Percentiles rank a stretch among this genome's conserved stretches.
phyloP scores from a whole-genome alignment of 2,329 filamentous ascomycete species.

The Zymoseptoria ardabiliae region DNA sequence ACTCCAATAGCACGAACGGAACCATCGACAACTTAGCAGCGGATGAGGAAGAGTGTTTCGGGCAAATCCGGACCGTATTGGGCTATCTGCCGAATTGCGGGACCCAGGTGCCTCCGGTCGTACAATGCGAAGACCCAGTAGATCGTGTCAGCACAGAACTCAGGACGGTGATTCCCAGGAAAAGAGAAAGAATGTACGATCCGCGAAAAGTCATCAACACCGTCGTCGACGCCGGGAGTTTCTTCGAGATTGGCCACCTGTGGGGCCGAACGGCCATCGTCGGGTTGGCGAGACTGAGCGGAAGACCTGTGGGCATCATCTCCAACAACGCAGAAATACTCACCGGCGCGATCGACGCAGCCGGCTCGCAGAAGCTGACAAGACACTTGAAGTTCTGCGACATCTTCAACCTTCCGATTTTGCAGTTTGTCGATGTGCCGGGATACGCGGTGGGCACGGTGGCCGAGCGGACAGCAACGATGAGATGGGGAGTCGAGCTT shows the following conservation, averaged over 20 bases:
- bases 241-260: constrained; percentile 57
- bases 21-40: constrained; percentile 59
- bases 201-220: constrained; percentile 50
- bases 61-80: constrained; percentile 52
- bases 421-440: constrained; percentile 58
- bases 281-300: constrained; percentile 52
- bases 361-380: constrained; percentile 54
- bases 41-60: constrained; percentile 55
- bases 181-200: constrained; percentile 54
- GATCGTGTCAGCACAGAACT: constrained; percentile 44
- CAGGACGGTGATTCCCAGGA: constrained; percentile 51
- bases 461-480: constrained; percentile 56
- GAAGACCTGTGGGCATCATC: constrained; percentile 52
- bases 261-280: constrained; percentile 58
- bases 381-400: constrained; percentile 57
- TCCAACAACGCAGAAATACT: constrained; percentile 56
- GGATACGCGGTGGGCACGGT: constrained; percentile 58
- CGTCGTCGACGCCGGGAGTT: constrained; percentile 49
- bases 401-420: constrained; percentile 56
- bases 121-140: constrained; percentile 40
- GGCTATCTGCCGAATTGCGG: constrained; percentile 53
- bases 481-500: constrained; percentile 57
- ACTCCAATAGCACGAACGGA: constrained; percentile 46
- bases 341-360: constrained; percentile 54
- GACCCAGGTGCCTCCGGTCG: constrained; percentile 45